These are phyloP conservation scores for Metschnikowia lunata DNA, from an alignment of 805 yeast species.

Conservation along the genomic window DNA sequence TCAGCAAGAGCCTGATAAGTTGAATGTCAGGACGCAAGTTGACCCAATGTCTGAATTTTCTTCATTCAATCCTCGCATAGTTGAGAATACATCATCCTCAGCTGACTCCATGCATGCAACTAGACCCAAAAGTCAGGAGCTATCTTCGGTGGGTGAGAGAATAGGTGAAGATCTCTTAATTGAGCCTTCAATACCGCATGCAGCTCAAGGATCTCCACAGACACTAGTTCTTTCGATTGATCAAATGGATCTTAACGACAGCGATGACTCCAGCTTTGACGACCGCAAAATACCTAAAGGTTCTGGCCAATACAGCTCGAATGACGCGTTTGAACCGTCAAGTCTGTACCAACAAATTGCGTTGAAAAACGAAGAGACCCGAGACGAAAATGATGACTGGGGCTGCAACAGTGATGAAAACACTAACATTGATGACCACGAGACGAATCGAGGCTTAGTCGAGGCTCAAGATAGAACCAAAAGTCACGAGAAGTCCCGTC, in stretches of 20 bases:
- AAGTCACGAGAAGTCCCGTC: slow-evolving; percentile 4
- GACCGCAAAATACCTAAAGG: slow-evolving; percentile 3
- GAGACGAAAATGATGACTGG: slow-evolving; percentile 22
- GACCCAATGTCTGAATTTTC: background rate
- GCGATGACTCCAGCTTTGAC: slow-evolving; percentile 12
- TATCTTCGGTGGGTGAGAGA: slow-evolving; percentile 6
- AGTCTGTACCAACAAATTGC: background rate
- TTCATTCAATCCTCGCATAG: background rate
- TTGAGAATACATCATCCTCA: background rate
- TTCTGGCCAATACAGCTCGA: slow-evolving; percentile 8
- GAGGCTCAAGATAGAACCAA: background rate
- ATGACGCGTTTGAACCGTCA: background rate
- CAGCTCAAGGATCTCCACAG: slow-evolving; percentile 3
- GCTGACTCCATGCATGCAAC: background rate
- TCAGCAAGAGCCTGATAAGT: slow-evolving; percentile 32
- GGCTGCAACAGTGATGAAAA: slow-evolving; percentile 24
- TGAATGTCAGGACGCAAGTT: slow-evolving; percentile 18
- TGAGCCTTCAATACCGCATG: background rate
- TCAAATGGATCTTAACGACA: slow-evolving; percentile 10
- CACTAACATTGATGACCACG: slow-evolving; percentile 13
- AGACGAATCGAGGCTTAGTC: background rate
- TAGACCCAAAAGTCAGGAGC: background rate
- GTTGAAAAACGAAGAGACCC: background rate
- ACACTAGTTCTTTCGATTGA: slow-evolving; percentile 16
- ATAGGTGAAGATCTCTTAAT: background rate